phyloP scores from a whole-genome alignment of 805 yeast species.

The Candida gorgasii region DNA sequence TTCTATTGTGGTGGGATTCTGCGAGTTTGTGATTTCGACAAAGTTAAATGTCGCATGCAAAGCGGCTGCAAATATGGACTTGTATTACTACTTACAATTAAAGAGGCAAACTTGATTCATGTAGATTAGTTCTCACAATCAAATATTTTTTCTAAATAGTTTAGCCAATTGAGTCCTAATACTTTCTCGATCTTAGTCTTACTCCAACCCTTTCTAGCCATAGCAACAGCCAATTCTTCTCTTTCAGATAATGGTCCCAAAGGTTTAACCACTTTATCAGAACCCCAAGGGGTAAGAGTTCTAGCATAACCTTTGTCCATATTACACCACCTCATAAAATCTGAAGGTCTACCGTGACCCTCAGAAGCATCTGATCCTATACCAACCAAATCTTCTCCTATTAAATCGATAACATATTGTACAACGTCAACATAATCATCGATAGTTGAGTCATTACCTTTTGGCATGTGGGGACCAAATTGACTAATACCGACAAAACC shows the following conservation, averaged over 20 bases:
- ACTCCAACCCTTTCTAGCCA: conserved; percentile 17
- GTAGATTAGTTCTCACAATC: background rate
- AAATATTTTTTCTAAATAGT: conserved; percentile 13
- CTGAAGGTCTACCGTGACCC: conserved; percentile 21
- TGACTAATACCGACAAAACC: conserved; percentile 17
- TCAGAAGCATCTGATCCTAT: conserved; percentile 25
- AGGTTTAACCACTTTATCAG: conserved; percentile 16
- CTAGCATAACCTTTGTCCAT: conserved; percentile 17
- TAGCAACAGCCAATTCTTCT: conserved; percentile 13
- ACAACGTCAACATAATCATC: conserved; percentile 17
- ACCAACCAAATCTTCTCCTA: conserved; percentile 18
- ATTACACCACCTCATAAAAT: conserved; percentile 18
- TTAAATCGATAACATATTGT: conserved; percentile 15
- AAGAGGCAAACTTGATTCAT: too few relatives aligned
- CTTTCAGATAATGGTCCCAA: conserved; percentile 16
- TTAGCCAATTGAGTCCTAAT: conserved; percentile 15
- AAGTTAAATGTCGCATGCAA: conserved; percentile 26
- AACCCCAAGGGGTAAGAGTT: conserved; percentile 16
- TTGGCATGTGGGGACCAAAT: conserved; percentile 17
- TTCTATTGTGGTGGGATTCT: conserved; percentile 17
- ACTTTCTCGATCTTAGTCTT: conserved; percentile 15
- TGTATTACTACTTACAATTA: too few relatives aligned
- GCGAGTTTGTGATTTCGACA: conserved; percentile 22
- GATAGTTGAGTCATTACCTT: conserved; percentile 20
- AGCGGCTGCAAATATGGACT: conserved; percentile 21